Evolutionary conservation across 2,329 filamentous ascomycete species (phyloP).

Genomic region (Colletotrichum ledebouriae): DNA sequence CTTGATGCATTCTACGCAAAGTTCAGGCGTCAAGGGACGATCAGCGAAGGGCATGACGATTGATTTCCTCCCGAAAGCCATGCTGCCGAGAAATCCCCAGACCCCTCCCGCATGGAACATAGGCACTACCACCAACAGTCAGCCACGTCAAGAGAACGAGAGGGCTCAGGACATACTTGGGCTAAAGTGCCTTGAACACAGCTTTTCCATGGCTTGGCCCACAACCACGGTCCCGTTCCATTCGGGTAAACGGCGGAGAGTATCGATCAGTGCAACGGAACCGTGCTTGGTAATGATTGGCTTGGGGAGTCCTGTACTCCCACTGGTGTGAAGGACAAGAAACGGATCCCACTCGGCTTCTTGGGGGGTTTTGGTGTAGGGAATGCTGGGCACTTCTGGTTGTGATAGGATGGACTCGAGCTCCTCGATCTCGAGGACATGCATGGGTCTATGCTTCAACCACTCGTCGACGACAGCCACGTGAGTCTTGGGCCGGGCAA

Average conservation of each 20-base stretch:
- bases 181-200: conserved; percentile 22
- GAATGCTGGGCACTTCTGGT: conserved; percentile 50
- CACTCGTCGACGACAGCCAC: conserved; percentile 52
- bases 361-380: conserved; percentile 57
- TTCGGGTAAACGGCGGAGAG: not conserved
- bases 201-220: conserved; percentile 51
- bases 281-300: conserved; percentile 57
- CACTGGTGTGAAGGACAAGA: conserved; percentile 60
- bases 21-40: conserved; percentile 52
- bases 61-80: conserved; percentile 48
- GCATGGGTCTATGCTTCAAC: conserved; percentile 55
- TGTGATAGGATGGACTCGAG: conserved; percentile 53
- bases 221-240: conserved; percentile 42
- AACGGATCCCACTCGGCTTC: conserved; percentile 58
- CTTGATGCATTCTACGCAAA: conserved; percentile 50
- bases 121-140: conserved; percentile 48
- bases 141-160: not conserved
- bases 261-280: conserved; percentile 53
- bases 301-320: conserved; percentile 61
- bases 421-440: conserved; percentile 50
- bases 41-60: conserved; percentile 49
- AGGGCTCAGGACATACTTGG: conserved; percentile 7
- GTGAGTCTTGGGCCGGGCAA: conserved; percentile 52
- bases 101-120: conserved; percentile 56
- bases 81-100: conserved; percentile 44